Conservation (phyloP, 2,329 filamentous ascomycete species). For the Talaromyces pinophilus region DNA sequence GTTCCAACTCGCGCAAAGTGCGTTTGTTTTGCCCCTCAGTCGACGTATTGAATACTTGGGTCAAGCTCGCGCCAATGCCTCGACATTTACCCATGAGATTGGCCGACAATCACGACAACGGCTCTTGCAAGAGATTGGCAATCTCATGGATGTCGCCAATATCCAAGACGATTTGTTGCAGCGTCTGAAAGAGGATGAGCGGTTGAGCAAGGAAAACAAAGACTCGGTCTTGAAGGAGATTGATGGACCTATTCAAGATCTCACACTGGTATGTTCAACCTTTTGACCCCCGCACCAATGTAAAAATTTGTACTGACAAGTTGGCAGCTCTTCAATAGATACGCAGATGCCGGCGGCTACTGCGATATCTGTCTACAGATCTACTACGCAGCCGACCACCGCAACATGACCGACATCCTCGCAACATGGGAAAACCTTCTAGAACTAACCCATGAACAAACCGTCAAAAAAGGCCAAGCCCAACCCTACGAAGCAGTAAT, state of each 20-base stretch:
- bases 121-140: conserved; percentile 78
- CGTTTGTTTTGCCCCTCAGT: conserved; percentile 76
- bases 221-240: conserved; percentile 66
- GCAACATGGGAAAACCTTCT: conserved; percentile 84
- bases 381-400: conserved; percentile 87
- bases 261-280: conserved; percentile 68
- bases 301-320: neutral
- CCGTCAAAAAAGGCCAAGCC: conserved; percentile 45
- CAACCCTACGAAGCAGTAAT: conserved; percentile 53
- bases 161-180: conserved; percentile 91
- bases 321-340: conserved; percentile 82
- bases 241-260: conserved; percentile 73
- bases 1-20: conserved; percentile 77
- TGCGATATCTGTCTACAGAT: conserved; percentile 92
- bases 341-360: conserved; percentile 87
- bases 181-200: conserved; percentile 69
- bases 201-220: conserved; percentile 66
- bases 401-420: conserved; percentile 79
- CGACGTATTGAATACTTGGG: conserved; percentile 87
- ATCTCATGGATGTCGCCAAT: conserved; percentile 86
- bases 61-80: conserved; percentile 88
- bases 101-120: conserved; percentile 80
- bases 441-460: conserved; percentile 65
- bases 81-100: conserved; percentile 74
- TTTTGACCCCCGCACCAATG: neutral